Evolutionary conservation across 208 protist species (phyloP), one percentile per base, ranked within the genome.

Genomic region (Acanthamoeba culbertsoni): DNA sequence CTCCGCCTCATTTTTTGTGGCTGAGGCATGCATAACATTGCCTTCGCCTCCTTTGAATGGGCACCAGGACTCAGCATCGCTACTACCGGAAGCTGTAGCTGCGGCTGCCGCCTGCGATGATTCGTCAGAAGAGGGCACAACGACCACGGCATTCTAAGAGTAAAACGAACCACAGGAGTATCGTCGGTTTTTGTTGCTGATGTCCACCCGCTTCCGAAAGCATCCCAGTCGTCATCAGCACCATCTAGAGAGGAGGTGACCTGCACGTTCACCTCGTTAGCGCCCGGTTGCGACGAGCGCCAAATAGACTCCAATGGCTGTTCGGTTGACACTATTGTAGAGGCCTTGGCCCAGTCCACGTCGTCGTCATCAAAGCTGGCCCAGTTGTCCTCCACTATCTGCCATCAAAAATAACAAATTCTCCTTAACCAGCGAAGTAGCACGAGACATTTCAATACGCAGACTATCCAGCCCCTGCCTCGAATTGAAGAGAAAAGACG

Each of bases 351-450:
- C 53, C 53, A 62, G 4, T 62, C 53, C 53, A 62, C 59, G 59
- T 35, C 59, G 37, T 79, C 68, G 26, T 79, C 68, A 79, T 79
- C 68, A 79, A 79, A 79, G 37, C 48, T 79, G 68, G 68, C 68
- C 68, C 68, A 79, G 37, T 48, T 20, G 35, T 68, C 59, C 16
- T 23, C 59, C 8, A 18, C 26, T 8, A 31, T 68, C 12, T 55
- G 48, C 12, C 12, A 55, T 8, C 48, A 62, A 55, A 23, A 18
- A 8, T 55, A 8, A 18, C 48, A 23, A 55, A 8, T 8, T 55
- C 48, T 23, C 12, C 48, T 55, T 18, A 18, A 8, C 8, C 18
- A 55, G 48, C 8, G 18, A 55, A 31, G 53, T n/a, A n/a, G 53
- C 2, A 62, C 53, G 53, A 20, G 23, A 14, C 23, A 2, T 26